Base-by-base conservation (phyloP, 192 early-diverging fungal species). In the Globomyces pollinis-pini region DNA sequence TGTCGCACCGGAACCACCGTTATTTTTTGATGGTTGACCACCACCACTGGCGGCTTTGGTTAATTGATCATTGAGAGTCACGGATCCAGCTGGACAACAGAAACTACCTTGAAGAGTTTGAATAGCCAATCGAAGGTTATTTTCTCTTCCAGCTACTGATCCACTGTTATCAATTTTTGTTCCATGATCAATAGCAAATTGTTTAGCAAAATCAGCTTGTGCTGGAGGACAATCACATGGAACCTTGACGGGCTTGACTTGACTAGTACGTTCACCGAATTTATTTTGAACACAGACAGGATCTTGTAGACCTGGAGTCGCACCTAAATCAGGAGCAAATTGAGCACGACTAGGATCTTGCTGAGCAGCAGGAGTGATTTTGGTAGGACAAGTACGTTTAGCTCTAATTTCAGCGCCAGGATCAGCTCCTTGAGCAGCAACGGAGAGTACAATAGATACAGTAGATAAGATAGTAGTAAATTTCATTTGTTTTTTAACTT, bases 221-320 rank as follows among this genome's bases (percentile, higher is more conserved):
- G 45, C 45, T 16, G 45, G 45, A 49, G 45, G 45, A 18, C 45
- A 49, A 15, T 49, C 45, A 26, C 45, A 49, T 9, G 45, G 45
- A 23, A 49, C 24, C 12, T 24, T 2, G 9, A 49, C n/a, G 15
- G 45, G 21, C 28, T 49, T 49, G 21, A 49, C 45, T 9, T 23
- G 23, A 49, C 4, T 9, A 8, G 28, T 6, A 8, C 28, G 6
- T 4, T 49, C 45, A 6, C 45, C 45, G 20, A 26, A 26, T 26
- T 18, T 18, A 18, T 49, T 49, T 23, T 23, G 2, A 9, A 28
- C 9, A 29, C 45, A 49, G 2, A 28, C 45, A 9, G 45, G 45
- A 26, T 23, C 45, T 28, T 23, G 28, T 2, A 49, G 24, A 26
- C 45, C 45, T 9, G 45, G 23, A 26, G 45, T 12, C 20, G 45